These are phyloP conservation scores for Trypanosomatidae sp. DNA, from an alignment of 208 protist species.

Conservation along the genomic window DNA sequence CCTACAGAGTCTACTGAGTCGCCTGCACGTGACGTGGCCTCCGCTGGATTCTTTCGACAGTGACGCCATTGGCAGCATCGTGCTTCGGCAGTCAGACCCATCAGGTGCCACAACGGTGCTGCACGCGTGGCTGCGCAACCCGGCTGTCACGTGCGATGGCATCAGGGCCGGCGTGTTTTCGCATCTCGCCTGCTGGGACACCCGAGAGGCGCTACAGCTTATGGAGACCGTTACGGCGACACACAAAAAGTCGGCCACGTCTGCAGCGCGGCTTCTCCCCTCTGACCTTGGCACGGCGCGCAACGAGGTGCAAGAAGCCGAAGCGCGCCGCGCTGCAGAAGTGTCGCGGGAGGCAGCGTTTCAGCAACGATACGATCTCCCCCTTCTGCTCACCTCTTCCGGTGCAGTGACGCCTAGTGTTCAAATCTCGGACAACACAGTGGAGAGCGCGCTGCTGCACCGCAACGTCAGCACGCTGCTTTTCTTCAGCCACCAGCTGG, in stretches of 20 bases:
- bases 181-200: constrained; percentile 28
- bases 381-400: neutral
- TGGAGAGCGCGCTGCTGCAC: constrained; percentile 5
- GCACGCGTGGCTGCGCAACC: constrained; percentile 24
- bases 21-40: constrained; percentile 24
- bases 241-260: neutral
- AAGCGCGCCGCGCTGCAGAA: constrained; percentile 17
- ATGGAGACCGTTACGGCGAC: neutral
- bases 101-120: constrained; percentile 11
- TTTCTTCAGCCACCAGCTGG: constrained; percentile 18
- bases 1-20: constrained; percentile 24
- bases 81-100: constrained; percentile 21
- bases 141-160: constrained; percentile 21
- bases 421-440: neutral
- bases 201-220: constrained; percentile 15
- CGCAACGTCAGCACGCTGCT: constrained; percentile 28
- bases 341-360: constrained; percentile 12
- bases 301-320: constrained; percentile 9
- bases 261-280: constrained; percentile 4
- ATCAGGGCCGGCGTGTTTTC: constrained; percentile 9
- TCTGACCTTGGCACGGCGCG: constrained; percentile 6
- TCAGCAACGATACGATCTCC: constrained; percentile 15
- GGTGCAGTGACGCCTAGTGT: neutral
- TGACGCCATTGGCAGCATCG: constrained; percentile 21
- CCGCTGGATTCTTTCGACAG: constrained; percentile 21